Base-by-base conservation (phyloP, 805 yeast genomes). In the Clavispora vitiphila region DNA sequence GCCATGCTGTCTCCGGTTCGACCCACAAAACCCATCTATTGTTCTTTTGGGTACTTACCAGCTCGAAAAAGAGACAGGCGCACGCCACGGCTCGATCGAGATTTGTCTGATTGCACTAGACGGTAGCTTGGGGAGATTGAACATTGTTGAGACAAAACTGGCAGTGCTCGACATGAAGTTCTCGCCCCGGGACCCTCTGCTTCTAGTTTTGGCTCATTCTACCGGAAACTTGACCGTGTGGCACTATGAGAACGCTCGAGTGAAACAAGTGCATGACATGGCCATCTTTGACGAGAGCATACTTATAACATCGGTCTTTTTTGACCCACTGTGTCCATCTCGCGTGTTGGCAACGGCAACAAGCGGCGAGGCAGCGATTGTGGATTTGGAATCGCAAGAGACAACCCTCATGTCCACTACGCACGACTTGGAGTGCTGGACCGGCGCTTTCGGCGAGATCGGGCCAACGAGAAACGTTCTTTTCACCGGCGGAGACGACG, bases 401-500 rank as follows among this genome's bases (percentile, higher is more conserved):
- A 45, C 16, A 14, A 52, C 49, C 11, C 43, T 42, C n/a, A 62
- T 76, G 26, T 44, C 56, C 8, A 57, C 72, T 1, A 43, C 61
- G 0, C 97, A 91, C 58, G 70, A 74, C 8, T 62, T 89, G 25
- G 96, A 91, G 60, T 86, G 95, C 45, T 90, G 98, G 98, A 86
- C 85, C 5, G 86, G 87, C 5, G 78, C 78, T 2, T 86, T 81
- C 64, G 89, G 86, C 8, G 72, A 71, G 35, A 49, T 66, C 19
- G 76, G 77, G 7, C 76, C 74, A 3, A 57, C 83, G 32, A 57
- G 67, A 12, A 64, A 79, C 42, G 78, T 86, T 1, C 68, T 88
- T 0, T 84, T 82, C 51, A 78, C 89, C 3, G 99, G 98, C 4
- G 98, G 98, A 12, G 99, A 91, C 58, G 98, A 93, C 63, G 74